phyloP scores from a whole-genome alignment of 345 rosid genomes.

The Lepidium africanum region DNA sequence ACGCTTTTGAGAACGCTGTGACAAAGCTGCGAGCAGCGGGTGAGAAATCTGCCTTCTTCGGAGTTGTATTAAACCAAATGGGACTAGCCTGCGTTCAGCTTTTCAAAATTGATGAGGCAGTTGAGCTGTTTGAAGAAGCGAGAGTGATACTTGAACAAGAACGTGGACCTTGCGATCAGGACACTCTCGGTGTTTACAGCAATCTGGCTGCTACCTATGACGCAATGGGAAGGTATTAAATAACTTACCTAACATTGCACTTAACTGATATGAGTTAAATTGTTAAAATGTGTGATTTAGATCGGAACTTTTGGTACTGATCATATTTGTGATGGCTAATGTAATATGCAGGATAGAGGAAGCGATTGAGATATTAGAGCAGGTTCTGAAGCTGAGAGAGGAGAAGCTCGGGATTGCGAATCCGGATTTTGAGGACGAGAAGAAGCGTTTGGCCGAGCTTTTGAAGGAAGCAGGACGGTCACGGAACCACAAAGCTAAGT shows the following conservation, averaged over 20 bases:
- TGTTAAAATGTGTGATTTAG: not conserved
- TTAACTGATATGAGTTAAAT: not conserved
- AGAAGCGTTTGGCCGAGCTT: slow-evolving; percentile 85
- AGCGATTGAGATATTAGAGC: slow-evolving; percentile 91
- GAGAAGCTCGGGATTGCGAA: slow-evolving; percentile 97
- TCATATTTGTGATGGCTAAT: slow-evolving; percentile 5
- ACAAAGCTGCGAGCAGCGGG: slow-evolving; percentile 81
- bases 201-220: slow-evolving; percentile 98
- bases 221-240: slow-evolving; percentile 93
- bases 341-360: slow-evolving; percentile 72
- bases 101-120: slow-evolving; percentile 96
- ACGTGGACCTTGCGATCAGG: slow-evolving; percentile 93
- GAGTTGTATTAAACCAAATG: slow-evolving; percentile 98
- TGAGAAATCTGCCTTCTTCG: slow-evolving; percentile 94
- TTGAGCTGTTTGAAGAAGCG: slow-evolving; percentile 91
- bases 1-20: slow-evolving; percentile 74
- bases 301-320: not conserved
- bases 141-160: slow-evolving; percentile 82
- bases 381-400: slow-evolving; percentile 84
- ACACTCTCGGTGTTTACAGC: slow-evolving; percentile 93
- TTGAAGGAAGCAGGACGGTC: slow-evolving; percentile 95
- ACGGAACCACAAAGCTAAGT: slow-evolving; percentile 79
- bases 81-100: slow-evolving; percentile 96
- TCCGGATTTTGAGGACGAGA: slow-evolving; percentile 96
- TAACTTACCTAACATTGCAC: not conserved